Conservation (phyloP, 306 rosid species). For the Prosopis cineraria region DNA sequence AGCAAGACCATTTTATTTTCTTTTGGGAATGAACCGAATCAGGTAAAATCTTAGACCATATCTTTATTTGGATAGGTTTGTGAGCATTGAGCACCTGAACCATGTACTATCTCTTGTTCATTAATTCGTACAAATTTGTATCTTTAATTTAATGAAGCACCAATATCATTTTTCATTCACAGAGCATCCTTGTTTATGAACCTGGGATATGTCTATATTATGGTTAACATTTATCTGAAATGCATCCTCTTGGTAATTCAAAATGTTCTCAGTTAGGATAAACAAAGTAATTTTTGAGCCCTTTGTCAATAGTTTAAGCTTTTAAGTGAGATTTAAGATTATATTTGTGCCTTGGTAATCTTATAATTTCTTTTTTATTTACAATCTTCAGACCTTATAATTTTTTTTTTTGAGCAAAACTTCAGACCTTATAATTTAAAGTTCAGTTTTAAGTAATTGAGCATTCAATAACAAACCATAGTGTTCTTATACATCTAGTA, state of each 20-base stretch:
- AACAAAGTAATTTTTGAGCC: background rate
- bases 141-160: background rate
- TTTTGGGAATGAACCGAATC: background rate
- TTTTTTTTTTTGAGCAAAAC: no score
- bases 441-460: background rate
- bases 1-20: slow-evolving; percentile 8
- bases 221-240: background rate
- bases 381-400: background rate
- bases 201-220: background rate
- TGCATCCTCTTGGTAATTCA: background rate
- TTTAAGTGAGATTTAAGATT: background rate
- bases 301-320: background rate
- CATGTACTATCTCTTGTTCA: background rate
- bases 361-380: background rate
- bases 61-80: background rate
- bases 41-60: background rate
- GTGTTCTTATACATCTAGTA: background rate
- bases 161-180: background rate
- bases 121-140: background rate
- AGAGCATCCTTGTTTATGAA: background rate
- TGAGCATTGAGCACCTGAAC: background rate
- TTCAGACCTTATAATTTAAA: background rate
- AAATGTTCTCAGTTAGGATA: background rate
- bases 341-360: background rate
- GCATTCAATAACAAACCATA: background rate